Evolutionary conservation across 2,329 filamentous ascomycete species (phyloP).

Genomic region (Claviceps digitariae): DNA sequence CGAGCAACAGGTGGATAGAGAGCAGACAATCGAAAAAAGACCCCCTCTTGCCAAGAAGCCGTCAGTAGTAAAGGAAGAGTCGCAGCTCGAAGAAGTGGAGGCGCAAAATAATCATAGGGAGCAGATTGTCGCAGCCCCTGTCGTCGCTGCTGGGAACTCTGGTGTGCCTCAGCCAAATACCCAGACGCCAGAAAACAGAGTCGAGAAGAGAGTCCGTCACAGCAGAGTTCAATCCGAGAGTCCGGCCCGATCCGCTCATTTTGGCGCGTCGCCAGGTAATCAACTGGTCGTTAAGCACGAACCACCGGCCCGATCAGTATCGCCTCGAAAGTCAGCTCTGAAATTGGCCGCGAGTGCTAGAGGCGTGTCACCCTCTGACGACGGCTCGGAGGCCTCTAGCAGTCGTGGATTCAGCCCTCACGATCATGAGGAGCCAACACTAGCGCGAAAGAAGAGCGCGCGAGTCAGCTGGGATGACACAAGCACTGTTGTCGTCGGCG

Average conservation of each 20-base stretch:
- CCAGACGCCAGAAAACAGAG: neutral
- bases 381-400: slow-evolving; percentile 30
- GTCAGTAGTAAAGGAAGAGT: slow-evolving; percentile 32
- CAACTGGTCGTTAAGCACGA: slow-evolving; percentile 48
- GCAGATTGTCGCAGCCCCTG: slow-evolving; percentile 9
- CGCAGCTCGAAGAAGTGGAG: slow-evolving; percentile 25
- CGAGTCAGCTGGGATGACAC: slow-evolving; percentile 71
- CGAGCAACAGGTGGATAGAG: neutral
- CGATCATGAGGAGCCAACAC: slow-evolving; percentile 22
- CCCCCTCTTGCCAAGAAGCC: slow-evolving; percentile 23
- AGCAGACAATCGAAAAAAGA: neutral
- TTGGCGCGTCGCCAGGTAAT: slow-evolving; percentile 40
- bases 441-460: slow-evolving; percentile 46
- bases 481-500: slow-evolving; percentile 39
- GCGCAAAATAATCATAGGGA: slow-evolving; percentile 6
- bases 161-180: neutral
- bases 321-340: slow-evolving; percentile 64
- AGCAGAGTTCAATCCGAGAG: slow-evolving; percentile 39
- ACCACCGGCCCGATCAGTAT: slow-evolving; percentile 57
- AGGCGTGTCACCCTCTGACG: slow-evolving; percentile 36
- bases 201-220: slow-evolving; percentile 9
- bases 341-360: slow-evolving; percentile 47
- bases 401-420: slow-evolving; percentile 13
- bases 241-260: slow-evolving; percentile 55
- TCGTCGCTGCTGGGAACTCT: slow-evolving; percentile 18